These are phyloP conservation scores for Zymoseptoria tritici DNA, from an alignment of 2,329 filamentous ascomycete genomes.

Conservation along the genomic window DNA sequence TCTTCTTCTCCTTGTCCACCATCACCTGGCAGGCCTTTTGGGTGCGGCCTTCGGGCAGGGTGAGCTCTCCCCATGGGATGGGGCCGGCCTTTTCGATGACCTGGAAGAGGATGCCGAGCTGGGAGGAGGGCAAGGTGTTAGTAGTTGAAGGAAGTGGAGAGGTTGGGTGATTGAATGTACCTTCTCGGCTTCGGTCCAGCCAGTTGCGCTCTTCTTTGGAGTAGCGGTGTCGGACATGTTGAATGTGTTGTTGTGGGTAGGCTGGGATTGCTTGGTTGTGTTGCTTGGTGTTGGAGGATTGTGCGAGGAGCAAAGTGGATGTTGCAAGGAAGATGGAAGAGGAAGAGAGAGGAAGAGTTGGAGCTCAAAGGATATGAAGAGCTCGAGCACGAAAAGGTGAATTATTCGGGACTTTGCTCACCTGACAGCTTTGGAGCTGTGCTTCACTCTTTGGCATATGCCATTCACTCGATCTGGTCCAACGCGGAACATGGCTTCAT, in stretches of 20 bases:
- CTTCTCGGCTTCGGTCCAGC: conserved; percentile 29
- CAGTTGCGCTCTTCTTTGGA: conserved; percentile 7
- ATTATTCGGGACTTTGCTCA: background rate
- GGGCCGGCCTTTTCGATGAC: conserved; percentile 22
- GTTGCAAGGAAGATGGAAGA: conserved; percentile 6
- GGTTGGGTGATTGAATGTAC: conserved; percentile 6
- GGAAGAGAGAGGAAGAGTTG: background rate
- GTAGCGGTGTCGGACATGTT: conserved; percentile 17
- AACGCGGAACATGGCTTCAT: background rate
- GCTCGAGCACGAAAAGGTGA: background rate
- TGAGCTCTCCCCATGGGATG: conserved; percentile 25
- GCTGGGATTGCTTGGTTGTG: conserved; percentile 3
- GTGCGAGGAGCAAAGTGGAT: background rate
- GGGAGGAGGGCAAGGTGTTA: background rate
- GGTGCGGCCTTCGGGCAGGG: conserved; percentile 26
- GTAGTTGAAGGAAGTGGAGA: background rate
- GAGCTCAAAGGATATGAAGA: background rate
- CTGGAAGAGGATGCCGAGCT: conserved; percentile 24
- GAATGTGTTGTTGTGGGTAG: background rate
- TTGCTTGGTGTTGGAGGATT: background rate
- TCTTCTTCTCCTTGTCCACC: conserved; percentile 28
- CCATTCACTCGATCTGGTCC: background rate
- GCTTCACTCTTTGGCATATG: background rate
- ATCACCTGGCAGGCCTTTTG: conserved; percentile 24
- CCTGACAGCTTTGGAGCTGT: background rate